These are phyloP conservation scores for Nematodospora anomalae DNA, from an alignment of 1,139 yeast genomes.

Conservation along the genomic window DNA sequence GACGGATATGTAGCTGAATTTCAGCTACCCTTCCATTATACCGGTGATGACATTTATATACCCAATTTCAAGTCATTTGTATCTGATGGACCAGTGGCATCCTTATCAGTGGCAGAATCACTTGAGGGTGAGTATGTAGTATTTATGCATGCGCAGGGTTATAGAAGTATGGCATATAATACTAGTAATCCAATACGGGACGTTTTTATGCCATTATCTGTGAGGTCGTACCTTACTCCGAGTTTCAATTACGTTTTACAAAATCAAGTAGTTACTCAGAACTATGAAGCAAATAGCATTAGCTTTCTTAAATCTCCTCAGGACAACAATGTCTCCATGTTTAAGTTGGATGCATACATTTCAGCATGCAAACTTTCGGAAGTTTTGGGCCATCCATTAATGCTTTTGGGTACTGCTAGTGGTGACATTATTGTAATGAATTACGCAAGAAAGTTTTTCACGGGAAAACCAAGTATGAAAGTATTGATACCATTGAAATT, in stretches of 20 bases:
- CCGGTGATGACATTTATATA: slow-evolving; percentile 18
- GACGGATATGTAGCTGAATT: slow-evolving; percentile 72
- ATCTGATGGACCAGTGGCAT: slow-evolving; percentile 51
- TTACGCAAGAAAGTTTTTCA: slow-evolving; percentile 36
- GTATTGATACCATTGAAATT: slow-evolving; percentile 33
- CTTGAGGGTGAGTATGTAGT: slow-evolving; percentile 29
- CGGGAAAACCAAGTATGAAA: slow-evolving; percentile 33
- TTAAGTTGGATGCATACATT: slow-evolving; percentile 34
- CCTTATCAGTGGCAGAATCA: slow-evolving; percentile 39
- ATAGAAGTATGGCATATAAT: slow-evolving; percentile 43
- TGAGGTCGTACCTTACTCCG: slow-evolving; percentile 26
- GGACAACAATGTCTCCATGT: slow-evolving; percentile 30
- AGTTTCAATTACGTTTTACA: slow-evolving; percentile 29
- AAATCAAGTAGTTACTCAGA: slow-evolving; percentile 25
- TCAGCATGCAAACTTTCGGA: slow-evolving; percentile 32
- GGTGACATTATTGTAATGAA: slow-evolving; percentile 50
- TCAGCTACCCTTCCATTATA: slow-evolving; percentile 29
- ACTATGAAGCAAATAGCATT: slow-evolving; percentile 32
- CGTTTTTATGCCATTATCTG: slow-evolving; percentile 24
- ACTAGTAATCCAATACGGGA: slow-evolving; percentile 40
- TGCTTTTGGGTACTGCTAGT: slow-evolving; percentile 60
- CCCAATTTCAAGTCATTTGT: slow-evolving; percentile 55
- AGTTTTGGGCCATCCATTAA: slow-evolving; percentile 56
- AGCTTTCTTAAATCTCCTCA: slow-evolving; percentile 36
- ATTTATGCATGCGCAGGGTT: slow-evolving; percentile 51